Percentiles rank a stretch among this genome's conserved stretches.
Conservation (phyloP, 306 rosid genomes). For the Trifolium subterraneum region DNA sequence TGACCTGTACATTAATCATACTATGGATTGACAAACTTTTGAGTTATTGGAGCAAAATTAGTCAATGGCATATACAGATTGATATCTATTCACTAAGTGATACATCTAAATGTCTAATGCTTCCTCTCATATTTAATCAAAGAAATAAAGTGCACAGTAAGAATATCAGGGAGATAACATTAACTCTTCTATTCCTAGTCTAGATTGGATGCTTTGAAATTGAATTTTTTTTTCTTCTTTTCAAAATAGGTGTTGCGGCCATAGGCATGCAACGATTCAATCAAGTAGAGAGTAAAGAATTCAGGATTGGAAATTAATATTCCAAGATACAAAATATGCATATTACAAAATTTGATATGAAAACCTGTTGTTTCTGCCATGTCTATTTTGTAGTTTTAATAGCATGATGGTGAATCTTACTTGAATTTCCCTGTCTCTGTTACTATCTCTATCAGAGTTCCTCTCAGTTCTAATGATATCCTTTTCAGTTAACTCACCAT, state of each 20-base stretch:
- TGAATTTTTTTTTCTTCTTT: too few species aligned
- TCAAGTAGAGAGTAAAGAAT: neutral
- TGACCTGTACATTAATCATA: too few species aligned
- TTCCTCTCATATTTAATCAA: neutral
- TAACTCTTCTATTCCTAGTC: neutral
- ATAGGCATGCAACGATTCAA: too few species aligned
- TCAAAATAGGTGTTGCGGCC: too few species aligned
- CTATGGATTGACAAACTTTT: too few species aligned
- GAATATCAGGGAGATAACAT: neutral
- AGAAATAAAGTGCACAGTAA: neutral
- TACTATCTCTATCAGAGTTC: conserved; percentile 84
- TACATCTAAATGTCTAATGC: neutral
- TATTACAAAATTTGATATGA: too few species aligned
- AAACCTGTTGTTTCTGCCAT: too few species aligned
- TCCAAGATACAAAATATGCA: too few species aligned
- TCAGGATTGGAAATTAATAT: too few species aligned
- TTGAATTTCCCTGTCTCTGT: conserved; percentile 91
- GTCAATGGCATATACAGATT: too few species aligned
- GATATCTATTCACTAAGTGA: too few species aligned
- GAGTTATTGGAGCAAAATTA: too few species aligned
- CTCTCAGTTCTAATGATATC: conserved; percentile 98
- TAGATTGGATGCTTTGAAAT: neutral
- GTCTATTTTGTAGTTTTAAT: neutral
- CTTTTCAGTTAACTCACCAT: conserved; percentile 76
- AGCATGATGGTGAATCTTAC: conserved; percentile 52